Evolutionary conservation across 2,329 filamentous ascomycete species (phyloP), one percentile per base, ranked within the genome.

Genomic region (Intubia oerlemansii): DNA sequence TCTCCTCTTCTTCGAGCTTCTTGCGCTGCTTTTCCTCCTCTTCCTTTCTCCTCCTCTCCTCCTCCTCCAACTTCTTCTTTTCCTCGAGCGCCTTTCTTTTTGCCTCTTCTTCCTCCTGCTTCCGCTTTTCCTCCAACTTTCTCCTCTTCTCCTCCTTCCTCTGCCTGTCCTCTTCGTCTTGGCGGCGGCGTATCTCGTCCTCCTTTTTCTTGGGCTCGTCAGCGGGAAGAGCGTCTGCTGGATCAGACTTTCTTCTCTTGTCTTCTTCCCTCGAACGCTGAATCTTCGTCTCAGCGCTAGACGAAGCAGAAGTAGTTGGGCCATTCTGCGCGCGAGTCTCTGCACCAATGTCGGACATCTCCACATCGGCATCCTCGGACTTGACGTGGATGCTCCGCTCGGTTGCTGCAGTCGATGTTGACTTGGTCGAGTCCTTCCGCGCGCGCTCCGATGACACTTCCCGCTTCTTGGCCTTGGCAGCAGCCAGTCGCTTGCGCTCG

Each of bases 301-400:
- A 40, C 31, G 47, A 29, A 13, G 17, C n/a, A n/a, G n/a, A n/a
- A n/a, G n/a, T n/a, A n/a, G n/a, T n/a, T n/a, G n/a, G n/a, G n/a
- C n/a, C n/a, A n/a, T n/a, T n/a, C n/a, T n/a, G n/a, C n/a, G n/a
- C n/a, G n/a, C n/a, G n/a, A n/a, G n/a, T n/a, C n/a, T n/a, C n/a
- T n/a, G n/a, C 27, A 22, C 36, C 48, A 3, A 51, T 54, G 35
- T 68, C 64, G 2, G 47, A 49, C 63, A 69, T 68, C 13, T 64
- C 60, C 7, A 63, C 43, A 31, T 69, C 65, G 2, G 50, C 42
- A 31, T 67, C 62, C 34, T 68, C 63, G 1, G 59, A 59, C 38
- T 66, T 66, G 23, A 68, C 60, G 27, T 58, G 56, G n/a, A 66
- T 62, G 31, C 50, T 57, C 39, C 57, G 61, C 23, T 65, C 62